Evolutionary conservation across 768 basidiomycete genomes (phyloP).

Genomic region (Gymnopilus junonius): DNA sequence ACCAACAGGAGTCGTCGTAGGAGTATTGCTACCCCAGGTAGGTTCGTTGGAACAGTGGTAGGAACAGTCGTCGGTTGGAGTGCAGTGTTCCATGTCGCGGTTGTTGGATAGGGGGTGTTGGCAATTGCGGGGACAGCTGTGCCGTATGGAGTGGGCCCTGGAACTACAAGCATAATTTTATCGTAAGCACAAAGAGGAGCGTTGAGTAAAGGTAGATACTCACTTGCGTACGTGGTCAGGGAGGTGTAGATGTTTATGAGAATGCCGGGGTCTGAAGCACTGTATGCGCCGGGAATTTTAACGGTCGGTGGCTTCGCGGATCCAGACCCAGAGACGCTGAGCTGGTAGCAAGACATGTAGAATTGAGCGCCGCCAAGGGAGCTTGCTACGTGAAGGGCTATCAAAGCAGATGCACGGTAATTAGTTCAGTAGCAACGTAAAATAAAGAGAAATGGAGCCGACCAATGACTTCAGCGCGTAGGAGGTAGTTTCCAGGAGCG

Average conservation of each 20-base stretch:
- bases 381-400: constrained; percentile 64
- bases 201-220: constrained; percentile 11
- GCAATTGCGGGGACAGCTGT: constrained; percentile 43
- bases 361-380: constrained; percentile 72
- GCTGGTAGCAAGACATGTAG: constrained; percentile 71
- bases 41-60: constrained; percentile 17
- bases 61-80: constrained; percentile 13
- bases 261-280: constrained; percentile 68
- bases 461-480: constrained; percentile 78
- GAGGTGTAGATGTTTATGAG: constrained; percentile 51
- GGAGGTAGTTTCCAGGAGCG: constrained; percentile 68
- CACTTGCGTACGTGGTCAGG: constrained; percentile 45
- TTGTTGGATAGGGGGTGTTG: constrained; percentile 46
- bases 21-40: neutral
- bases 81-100: constrained; percentile 41
- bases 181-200: neutral
- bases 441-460: constrained; percentile 10
- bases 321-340: constrained; percentile 56
- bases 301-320: constrained; percentile 53
- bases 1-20: neutral
- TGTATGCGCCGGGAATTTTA: constrained; percentile 72
- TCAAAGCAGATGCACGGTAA: neutral
- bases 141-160: constrained; percentile 50
- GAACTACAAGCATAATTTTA: constrained; percentile 35
- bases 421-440: neutral